Conservation (phyloP, 192 early-diverging fungal genomes). For the Kappamyces sp. region DNA sequence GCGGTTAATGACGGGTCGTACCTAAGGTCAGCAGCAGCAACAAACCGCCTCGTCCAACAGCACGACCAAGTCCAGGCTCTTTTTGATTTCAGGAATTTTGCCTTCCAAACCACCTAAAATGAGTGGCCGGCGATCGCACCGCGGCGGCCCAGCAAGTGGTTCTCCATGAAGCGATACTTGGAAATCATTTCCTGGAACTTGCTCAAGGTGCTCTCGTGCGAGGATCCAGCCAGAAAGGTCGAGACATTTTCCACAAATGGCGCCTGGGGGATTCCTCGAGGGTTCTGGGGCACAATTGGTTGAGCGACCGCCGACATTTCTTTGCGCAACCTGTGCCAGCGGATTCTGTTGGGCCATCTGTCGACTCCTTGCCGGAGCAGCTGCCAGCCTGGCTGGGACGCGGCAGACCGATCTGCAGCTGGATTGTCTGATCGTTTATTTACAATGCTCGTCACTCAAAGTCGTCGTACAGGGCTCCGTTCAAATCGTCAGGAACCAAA, state of each 20-base stretch:
- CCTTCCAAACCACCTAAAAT: conserved; percentile 62
- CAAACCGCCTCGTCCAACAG: conserved; percentile 44
- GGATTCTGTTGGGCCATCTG: neutral
- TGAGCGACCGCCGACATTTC: neutral
- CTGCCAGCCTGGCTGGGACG: neutral
- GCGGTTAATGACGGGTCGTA: neutral
- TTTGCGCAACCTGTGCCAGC: neutral
- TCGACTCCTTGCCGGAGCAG: neutral
- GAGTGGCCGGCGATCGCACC: conserved; percentile 6
- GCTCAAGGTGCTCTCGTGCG: conserved; percentile 76
- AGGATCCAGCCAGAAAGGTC: conserved; percentile 69
- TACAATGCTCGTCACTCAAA: conserved; percentile 27
- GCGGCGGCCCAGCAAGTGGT: neutral
- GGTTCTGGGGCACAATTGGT: conserved; percentile 44
- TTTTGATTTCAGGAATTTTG: conserved; percentile 95
- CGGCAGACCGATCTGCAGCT: conserved; percentile 2
- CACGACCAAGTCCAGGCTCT: conserved; percentile 83
- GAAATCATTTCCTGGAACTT: conserved; percentile 90
- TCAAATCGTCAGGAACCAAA: conserved; percentile 32
- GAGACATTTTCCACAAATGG: conserved; percentile 94
- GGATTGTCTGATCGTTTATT: conserved; percentile 8
- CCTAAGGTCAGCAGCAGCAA: neutral
- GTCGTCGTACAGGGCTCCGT: neutral
- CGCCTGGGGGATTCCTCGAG: conserved; percentile 90
- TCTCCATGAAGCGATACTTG: conserved; percentile 34